Conservation (phyloP, 148 eudicot species). For the Chenopodium suecicum region DNA sequence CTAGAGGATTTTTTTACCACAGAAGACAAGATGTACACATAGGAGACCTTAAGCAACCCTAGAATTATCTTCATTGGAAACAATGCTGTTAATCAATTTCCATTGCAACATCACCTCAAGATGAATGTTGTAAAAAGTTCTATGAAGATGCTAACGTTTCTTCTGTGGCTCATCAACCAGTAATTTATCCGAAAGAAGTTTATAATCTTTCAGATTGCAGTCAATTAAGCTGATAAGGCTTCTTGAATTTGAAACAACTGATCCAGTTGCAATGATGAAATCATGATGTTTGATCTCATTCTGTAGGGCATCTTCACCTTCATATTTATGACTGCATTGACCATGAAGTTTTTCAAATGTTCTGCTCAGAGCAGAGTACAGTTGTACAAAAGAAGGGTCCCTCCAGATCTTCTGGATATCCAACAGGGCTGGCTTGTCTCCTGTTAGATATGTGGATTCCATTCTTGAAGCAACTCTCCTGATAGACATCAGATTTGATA, state of each 20-base stretch:
- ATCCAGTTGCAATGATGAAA: constrained; percentile 18
- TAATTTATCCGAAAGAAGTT: constrained; percentile 1
- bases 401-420: constrained; percentile 33
- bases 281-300: constrained; percentile 24
- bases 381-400: constrained; percentile 52
- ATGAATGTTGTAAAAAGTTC: not conserved
- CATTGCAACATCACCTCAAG: not conserved
- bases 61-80: constrained; percentile 1
- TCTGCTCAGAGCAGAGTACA: constrained; percentile 38
- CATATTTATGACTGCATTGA: constrained; percentile 22
- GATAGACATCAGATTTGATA: constrained; percentile 52
- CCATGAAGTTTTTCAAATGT: constrained; percentile 49
- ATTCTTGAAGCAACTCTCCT: constrained; percentile 47
- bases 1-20: constrained; percentile 3
- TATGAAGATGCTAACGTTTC: constrained; percentile 8
- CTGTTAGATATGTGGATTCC: constrained; percentile 37
- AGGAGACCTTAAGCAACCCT: not conserved
- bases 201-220: constrained; percentile 12
- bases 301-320: constrained; percentile 9
- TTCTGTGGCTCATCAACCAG: constrained; percentile 8
- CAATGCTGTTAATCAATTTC: not conserved
- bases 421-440: constrained; percentile 34
- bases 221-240: constrained; percentile 53
- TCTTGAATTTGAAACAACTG: constrained; percentile 38
- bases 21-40: constrained; percentile 2